Conservation (phyloP, 2,329 filamentous ascomycete genomes). For the Colletotrichum viniferum region DNA sequence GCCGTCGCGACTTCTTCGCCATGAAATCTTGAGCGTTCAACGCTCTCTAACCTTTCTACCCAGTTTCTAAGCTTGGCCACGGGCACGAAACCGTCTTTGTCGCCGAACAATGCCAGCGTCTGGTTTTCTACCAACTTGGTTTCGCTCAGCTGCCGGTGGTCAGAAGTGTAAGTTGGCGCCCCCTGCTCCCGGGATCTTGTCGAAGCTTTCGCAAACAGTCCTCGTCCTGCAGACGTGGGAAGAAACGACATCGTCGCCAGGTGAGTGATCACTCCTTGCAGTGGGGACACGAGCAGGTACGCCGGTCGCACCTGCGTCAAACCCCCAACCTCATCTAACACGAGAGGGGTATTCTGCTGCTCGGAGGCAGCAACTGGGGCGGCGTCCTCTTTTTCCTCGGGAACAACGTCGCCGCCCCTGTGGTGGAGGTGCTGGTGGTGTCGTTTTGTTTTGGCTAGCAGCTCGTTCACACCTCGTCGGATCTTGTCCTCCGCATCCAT, state of each 20-base stretch:
- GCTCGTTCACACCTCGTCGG: conserved; percentile 50
- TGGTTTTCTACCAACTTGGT: conserved; percentile 61
- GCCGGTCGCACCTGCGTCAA: conserved; percentile 45
- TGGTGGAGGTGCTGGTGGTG: conserved; percentile 18
- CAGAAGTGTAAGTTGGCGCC: conserved; percentile 4
- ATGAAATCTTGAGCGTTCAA: conserved; percentile 48
- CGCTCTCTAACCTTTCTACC: conserved; percentile 56
- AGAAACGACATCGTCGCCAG: conserved; percentile 66
- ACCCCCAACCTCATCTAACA: conserved; percentile 34
- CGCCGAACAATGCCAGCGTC: conserved; percentile 76
- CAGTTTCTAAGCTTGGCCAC: conserved; percentile 69
- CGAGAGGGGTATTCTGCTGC: conserved; percentile 28
- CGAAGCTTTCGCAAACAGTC: conserved; percentile 10
- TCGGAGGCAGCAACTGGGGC: conserved; percentile 23
- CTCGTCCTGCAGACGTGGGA: conserved; percentile 30
- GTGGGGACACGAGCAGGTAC: conserved; percentile 72
- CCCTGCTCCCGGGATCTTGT: conserved; percentile 5
- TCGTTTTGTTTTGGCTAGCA: conserved; percentile 46
- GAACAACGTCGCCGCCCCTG: conserved; percentile 3
- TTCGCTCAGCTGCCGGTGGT: conserved; percentile 39
- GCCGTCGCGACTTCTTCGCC: conserved; percentile 55
- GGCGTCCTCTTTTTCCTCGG: conserved; percentile 21
- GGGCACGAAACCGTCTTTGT: conserved; percentile 75
- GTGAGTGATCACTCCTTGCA: conserved; percentile 63
- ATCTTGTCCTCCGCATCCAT: conserved; percentile 53